phyloP scores from a whole-genome alignment of 805 yeast species.

The Torulaspora quercuum region DNA sequence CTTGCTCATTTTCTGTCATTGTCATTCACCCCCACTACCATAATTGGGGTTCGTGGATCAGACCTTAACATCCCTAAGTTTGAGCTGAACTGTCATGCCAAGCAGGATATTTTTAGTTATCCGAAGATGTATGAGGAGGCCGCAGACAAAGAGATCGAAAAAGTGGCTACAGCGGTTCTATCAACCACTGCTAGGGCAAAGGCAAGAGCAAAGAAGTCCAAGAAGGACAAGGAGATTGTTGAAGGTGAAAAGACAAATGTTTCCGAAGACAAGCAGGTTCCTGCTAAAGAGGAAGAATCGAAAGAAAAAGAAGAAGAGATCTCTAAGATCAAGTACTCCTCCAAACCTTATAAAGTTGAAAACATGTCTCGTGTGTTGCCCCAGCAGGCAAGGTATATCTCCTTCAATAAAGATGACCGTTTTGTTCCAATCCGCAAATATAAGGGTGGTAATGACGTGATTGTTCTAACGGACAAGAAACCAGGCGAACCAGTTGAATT shows the following conservation, averaged over 20 bases:
- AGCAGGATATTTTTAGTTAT: constrained; percentile 75
- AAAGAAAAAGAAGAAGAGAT: constrained; percentile 31
- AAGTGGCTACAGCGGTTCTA: constrained; percentile 86
- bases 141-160: constrained; percentile 79
- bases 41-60: constrained; percentile 72
- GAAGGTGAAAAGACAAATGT: constrained; percentile 36
- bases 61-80: constrained; percentile 86
- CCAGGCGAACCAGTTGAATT: constrained; percentile 59
- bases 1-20: constrained; percentile 87
- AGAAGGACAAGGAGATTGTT: constrained; percentile 48
- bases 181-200: constrained; percentile 94
- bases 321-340: constrained; percentile 49
- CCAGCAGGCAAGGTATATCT: constrained; percentile 75
- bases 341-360: constrained; percentile 63
- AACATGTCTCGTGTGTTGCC: constrained; percentile 90
- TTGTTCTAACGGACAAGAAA: constrained; percentile 61
- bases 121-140: constrained; percentile 84
- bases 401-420: constrained; percentile 70
- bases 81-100: constrained; percentile 74
- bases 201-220: constrained; percentile 74
- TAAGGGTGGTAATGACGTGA: constrained; percentile 65
- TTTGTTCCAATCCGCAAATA: constrained; percentile 80
- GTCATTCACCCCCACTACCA: constrained; percentile 88
- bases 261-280: constrained; percentile 27
- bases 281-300: constrained; percentile 27